Evolutionary conservation across 768 basidiomycete species (phyloP).

Genomic region (Tephrocybe sp.): DNA sequence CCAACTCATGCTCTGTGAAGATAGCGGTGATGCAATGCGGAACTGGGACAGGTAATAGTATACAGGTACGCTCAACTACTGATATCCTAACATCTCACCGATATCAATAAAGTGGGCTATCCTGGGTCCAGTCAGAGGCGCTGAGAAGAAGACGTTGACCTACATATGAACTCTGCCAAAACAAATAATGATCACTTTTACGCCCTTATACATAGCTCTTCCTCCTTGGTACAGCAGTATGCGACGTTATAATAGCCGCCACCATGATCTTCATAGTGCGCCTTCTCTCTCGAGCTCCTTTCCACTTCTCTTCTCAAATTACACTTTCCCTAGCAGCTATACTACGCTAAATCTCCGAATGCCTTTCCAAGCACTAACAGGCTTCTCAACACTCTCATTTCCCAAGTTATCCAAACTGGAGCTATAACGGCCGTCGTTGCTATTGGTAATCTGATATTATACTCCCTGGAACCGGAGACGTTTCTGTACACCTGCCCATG

Average conservation of each 20-base stretch:
- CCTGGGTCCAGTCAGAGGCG: background rate
- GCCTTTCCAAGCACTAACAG: background rate
- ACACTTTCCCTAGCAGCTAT: background rate
- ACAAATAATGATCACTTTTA: too few relatives aligned
- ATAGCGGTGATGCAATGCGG: background rate
- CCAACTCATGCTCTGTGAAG: too few relatives aligned
- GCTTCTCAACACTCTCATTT: background rate
- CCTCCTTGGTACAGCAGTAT: background rate
- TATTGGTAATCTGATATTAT: background rate
- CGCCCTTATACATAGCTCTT: background rate
- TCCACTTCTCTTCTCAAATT: background rate
- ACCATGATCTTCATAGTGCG: background rate
- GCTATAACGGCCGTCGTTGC: background rate
- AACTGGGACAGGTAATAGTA: background rate
- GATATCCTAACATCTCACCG: background rate
- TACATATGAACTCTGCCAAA: too few relatives aligned
- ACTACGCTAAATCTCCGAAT: background rate
- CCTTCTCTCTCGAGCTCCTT: too few relatives aligned
- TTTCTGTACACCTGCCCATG: background rate
- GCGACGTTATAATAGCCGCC: background rate
- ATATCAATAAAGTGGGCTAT: background rate
- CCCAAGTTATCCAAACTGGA: background rate
- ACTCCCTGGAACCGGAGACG: background rate
- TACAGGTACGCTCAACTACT: background rate
- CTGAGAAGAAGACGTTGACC: background rate